These are phyloP conservation scores for Fusarium protoensiforme DNA, from an alignment of 2,329 filamentous ascomycete species.

Conservation along the genomic window DNA sequence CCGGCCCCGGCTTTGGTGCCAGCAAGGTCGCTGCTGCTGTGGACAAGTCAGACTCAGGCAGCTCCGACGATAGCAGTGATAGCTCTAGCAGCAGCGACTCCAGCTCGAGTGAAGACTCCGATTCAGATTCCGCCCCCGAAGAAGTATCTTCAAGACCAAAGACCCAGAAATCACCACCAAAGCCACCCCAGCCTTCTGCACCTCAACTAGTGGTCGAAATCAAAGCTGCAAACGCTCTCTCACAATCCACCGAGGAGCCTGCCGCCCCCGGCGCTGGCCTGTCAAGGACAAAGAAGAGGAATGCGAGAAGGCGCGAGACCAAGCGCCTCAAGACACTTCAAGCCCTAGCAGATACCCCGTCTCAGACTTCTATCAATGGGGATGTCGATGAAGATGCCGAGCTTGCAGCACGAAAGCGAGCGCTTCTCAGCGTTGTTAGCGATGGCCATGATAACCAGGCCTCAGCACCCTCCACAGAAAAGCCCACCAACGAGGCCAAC, in stretches of 20 bases:
- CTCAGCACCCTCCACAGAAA: not conserved
- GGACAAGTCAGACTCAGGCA: conserved; percentile 17
- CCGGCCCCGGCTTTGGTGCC: conserved; percentile 5
- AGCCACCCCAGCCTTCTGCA: not conserved
- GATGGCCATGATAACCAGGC: conserved; percentile 20
- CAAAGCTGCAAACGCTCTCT: conserved; percentile 1
- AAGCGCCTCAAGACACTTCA: conserved; percentile 39
- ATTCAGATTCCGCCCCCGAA: conserved; percentile 49
- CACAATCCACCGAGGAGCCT: conserved; percentile 9
- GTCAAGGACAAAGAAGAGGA: conserved; percentile 61
- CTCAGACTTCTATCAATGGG: conserved; percentile 25
- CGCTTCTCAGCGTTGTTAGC: conserved; percentile 49
- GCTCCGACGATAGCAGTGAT: conserved; percentile 28
- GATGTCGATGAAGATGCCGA: conserved; percentile 36
- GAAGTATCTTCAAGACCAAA: conserved; percentile 50
- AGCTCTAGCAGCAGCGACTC: conserved; percentile 36
- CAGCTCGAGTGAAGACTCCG: conserved; percentile 36
- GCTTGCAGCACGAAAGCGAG: conserved; percentile 53
- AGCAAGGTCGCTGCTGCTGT: not conserved
- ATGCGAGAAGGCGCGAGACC: conserved; percentile 58
- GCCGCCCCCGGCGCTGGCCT: conserved; percentile 52
- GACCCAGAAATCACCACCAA: conserved; percentile 1
- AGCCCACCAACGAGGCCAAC: not conserved
- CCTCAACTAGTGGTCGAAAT: not conserved
- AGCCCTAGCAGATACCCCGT: conserved; percentile 21